phyloP scores from a whole-genome alignment of 306 rosid genomes.

The Cucurbita moschata region DNA sequence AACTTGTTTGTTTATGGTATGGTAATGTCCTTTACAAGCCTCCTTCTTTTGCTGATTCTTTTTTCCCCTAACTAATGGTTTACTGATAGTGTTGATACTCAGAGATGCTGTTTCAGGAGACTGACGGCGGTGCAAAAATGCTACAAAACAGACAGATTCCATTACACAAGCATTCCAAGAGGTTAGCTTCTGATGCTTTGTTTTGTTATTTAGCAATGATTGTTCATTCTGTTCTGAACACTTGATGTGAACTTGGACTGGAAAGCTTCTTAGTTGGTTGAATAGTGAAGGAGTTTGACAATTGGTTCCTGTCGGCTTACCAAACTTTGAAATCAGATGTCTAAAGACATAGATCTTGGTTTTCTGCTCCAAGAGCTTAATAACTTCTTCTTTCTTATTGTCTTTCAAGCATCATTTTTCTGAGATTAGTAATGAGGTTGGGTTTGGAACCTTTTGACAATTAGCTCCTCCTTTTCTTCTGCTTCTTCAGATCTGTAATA shows the following conservation, averaged over 20 bases:
- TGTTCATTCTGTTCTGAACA: not conserved
- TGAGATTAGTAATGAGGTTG: not conserved
- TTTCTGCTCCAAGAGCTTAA: not conserved
- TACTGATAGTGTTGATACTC: constrained; percentile 3
- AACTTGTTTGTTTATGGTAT: constrained; percentile 24
- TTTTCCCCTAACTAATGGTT: constrained; percentile 1
- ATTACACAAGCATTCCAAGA: constrained; percentile 64
- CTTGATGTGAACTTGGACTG: constrained; percentile 5
- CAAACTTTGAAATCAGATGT: not conserved
- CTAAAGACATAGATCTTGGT: not conserved
- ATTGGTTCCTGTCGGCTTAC: not conserved
- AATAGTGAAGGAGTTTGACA: not conserved
- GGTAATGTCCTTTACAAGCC: constrained; percentile 7
- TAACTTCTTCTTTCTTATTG: not conserved
- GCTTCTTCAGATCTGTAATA: not conserved
- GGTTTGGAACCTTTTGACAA: not conserved
- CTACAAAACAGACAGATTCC: constrained; percentile 39
- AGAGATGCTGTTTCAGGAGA: constrained; percentile 44
- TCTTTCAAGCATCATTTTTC: not conserved
- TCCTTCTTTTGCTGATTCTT: constrained; percentile 7
- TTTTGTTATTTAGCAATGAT: constrained; percentile 18
- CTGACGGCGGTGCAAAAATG: constrained; percentile 33
- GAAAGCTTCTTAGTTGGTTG: constrained; percentile 14
- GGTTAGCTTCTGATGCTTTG: constrained; percentile 26
- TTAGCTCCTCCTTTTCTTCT: not conserved